A percentile compares a stretch with the other conserved stretches of the same genome.
Conservation (phyloP, 257 asterid species). For the Anisodus tanguticus region DNA sequence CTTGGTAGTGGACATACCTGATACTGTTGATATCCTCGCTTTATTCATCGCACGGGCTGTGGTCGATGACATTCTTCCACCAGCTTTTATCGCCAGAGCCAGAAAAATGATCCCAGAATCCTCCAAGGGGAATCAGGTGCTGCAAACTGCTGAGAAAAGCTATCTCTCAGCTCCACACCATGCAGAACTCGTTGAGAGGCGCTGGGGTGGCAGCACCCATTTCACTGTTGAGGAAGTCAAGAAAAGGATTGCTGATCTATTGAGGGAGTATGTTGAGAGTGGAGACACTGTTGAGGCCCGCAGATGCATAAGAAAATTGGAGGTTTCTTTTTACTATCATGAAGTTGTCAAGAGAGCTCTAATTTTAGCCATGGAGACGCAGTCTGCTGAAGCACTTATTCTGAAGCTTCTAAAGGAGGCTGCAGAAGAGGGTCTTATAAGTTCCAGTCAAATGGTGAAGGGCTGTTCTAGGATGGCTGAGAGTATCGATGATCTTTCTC, state of each 20-base stretch:
- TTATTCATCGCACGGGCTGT: slow-evolving; percentile 90
- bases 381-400: slow-evolving; percentile 65
- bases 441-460: slow-evolving; percentile 91
- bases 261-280: slow-evolving; percentile 81
- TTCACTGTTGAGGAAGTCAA: slow-evolving; percentile 90
- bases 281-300: slow-evolving; percentile 98
- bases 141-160: slow-evolving; percentile 88
- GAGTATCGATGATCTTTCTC: slow-evolving; percentile 94
- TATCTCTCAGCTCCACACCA: slow-evolving; percentile 98
- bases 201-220: slow-evolving; percentile 99
- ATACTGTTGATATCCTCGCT: slow-evolving; percentile 89
- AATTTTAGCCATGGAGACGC: slow-evolving; percentile 83
- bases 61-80: slow-evolving; percentile 95
- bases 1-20: slow-evolving; percentile 84
- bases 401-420: slow-evolving; percentile 77
- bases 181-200: slow-evolving; percentile 92
- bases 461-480: slow-evolving; percentile 83
- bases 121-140: slow-evolving; percentile 76
- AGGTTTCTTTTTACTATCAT: slow-evolving; percentile 93
- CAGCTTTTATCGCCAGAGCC: slow-evolving; percentile 86
- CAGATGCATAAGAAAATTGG: slow-evolving; percentile 84
- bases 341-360: slow-evolving; percentile 96
- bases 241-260: slow-evolving; percentile 82
- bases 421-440: slow-evolving; percentile 92
- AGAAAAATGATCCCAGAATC: slow-evolving; percentile 68